phyloP scores from a whole-genome alignment of 2,329 filamentous ascomycete genomes.

The Colletotrichum echinochloae region DNA sequence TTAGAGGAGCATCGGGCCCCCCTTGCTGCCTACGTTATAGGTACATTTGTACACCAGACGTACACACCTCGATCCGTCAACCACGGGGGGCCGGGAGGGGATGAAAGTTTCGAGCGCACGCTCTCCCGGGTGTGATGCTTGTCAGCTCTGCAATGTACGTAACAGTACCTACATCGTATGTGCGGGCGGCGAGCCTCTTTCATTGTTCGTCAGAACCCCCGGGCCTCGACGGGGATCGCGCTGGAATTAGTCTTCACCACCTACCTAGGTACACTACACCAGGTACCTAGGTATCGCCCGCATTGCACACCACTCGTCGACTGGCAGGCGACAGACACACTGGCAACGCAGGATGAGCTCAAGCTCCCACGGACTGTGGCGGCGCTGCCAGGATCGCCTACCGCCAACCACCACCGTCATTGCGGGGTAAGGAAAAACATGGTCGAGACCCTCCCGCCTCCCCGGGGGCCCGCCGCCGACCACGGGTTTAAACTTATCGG shows the following conservation, averaged over 20 bases:
- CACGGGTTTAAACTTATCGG: slow-evolving; percentile 20
- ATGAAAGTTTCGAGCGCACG: not conserved
- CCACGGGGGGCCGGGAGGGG: not conserved
- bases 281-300: too few species aligned
- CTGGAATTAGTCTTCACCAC: not conserved
- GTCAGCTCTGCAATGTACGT: not conserved
- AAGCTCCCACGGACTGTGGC: not conserved
- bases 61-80: not conserved
- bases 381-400: not conserved
- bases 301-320: not conserved
- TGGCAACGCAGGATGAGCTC: not conserved
- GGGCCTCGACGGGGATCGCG: not conserved
- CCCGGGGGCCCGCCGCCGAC: not conserved
- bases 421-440: slow-evolving; percentile 36
- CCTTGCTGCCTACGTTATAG: not conserved
- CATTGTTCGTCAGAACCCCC: not conserved
- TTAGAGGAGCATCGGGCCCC: too few species aligned
- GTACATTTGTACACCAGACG: not conserved
- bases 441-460: slow-evolving; percentile 7
- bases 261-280: too few species aligned
- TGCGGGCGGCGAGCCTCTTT: not conserved
- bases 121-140: not conserved
- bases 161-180: too few species aligned
- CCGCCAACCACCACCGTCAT: slow-evolving; percentile 29
- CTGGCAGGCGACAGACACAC: not conserved